Evolutionary conservation across 169 alveolate species (phyloP).

Genomic region (Plasmodium blacklocki): DNA sequence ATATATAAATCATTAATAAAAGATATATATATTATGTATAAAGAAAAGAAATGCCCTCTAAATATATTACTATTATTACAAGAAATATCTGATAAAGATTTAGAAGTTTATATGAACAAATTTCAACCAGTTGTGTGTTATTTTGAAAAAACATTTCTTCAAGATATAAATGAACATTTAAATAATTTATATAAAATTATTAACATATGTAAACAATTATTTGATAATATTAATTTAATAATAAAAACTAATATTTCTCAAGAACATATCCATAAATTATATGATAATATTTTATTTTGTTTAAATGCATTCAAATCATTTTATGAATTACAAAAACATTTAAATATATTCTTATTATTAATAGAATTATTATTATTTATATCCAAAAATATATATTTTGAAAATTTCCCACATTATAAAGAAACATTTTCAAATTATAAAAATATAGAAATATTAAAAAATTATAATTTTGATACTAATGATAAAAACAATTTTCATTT

Average conservation of each 20-base stretch:
- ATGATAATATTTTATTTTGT: conserved; percentile 6
- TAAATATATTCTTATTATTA: conserved; percentile 26
- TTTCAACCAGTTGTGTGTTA: conserved; percentile 24
- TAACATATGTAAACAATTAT: conserved; percentile 27
- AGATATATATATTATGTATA: conserved; percentile 40
- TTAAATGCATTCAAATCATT: conserved; percentile 19
- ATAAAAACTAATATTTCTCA: conserved; percentile 6
- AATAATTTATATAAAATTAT: conserved; percentile 30
- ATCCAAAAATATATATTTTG: conserved; percentile 67
- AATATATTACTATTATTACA: conserved; percentile 46
- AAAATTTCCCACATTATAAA: conserved; percentile 66
- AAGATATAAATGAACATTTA: conserved; percentile 55
- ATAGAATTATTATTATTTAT: conserved; percentile 55
- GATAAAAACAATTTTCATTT: conserved; percentile 28
- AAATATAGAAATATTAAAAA: conserved; percentile 48
- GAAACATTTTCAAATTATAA: conserved; percentile 51
- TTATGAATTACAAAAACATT: conserved; percentile 31
- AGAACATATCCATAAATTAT: conserved; percentile 7
- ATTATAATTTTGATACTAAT: conserved; percentile 5
- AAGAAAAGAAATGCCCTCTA: conserved; percentile 59
- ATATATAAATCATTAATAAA: conserved; percentile 47
- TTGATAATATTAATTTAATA: background rate
- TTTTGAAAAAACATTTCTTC: conserved; percentile 36
- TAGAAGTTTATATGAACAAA: conserved; percentile 13
- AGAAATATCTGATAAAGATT: conserved; percentile 56